Evolutionary conservation across 78 protist genomes (phyloP), one percentile per base, ranked within the genome.

Genomic region (Dictyostelium firmibasis): DNA sequence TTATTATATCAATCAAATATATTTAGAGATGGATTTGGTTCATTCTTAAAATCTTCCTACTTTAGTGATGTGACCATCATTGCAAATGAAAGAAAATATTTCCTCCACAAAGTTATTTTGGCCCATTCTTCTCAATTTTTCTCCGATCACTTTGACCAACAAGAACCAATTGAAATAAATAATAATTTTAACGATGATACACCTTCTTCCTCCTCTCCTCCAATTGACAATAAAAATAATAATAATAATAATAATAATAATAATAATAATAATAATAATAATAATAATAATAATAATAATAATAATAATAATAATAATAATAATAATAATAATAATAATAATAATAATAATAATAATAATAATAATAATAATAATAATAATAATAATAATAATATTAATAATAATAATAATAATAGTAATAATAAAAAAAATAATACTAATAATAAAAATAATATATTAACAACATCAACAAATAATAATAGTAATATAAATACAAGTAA

Each of bases 61-160:
- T 92, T 92, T 50, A 86, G 93, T 69, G 96, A 92, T 35, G 62
- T 92, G 0, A 85, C 86, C 0, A 50, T 92, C 11, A 31, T 67
- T 6, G 85, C 91, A 14, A 72, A 84, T 33, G 87, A 77, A 33
- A 86, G 50, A 43, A 33, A 47, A 53, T 85, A 84, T 72, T 84
- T 77, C 74, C 78, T 92, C 4, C 96, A 92, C 72, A 87, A 84
- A 25, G 96, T 92, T 4, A 92, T 92, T 14, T 72, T 92, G 13
- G 84, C 92, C 1, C 86, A 92, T 74, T 92, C 92, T 18, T 92
- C 96, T 23, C 83, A 92, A 57, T 85, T 74, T 33, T 92, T 92
- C 23, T 44, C 96, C 10, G 94, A 89, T 33, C 75, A 33, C 14
- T 89, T 89, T 35, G 94, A 89, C 33, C n/a, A 20, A 20, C 43